phyloP scores from a whole-genome alignment of 345 rosid species.

The Brassica rapa region DNA sequence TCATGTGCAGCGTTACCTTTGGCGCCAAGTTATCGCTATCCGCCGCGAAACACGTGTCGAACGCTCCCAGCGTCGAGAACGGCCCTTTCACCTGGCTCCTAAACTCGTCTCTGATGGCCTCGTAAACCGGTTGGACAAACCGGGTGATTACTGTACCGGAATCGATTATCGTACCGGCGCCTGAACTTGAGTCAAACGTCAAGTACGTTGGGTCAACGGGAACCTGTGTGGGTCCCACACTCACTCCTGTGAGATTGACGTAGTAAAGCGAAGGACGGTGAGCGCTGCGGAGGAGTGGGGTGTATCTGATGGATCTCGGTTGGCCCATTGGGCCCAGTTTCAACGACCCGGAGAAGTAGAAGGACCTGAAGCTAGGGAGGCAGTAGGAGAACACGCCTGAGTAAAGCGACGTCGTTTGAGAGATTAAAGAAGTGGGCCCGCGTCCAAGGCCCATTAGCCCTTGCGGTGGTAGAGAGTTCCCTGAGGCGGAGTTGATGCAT shows the following conservation, averaged over 20 bases:
- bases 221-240: conserved; percentile 59
- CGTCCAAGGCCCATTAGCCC: conserved; percentile 87
- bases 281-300: conserved; percentile 66
- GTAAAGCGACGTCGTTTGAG: conserved; percentile 65
- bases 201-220: conserved; percentile 50
- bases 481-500: conserved; percentile 57
- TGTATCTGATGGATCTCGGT: conserved; percentile 60
- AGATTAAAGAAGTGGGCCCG: conserved; percentile 68
- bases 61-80: conserved; percentile 74
- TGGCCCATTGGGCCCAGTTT: conserved; percentile 74
- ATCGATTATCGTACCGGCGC: conserved; percentile 81
- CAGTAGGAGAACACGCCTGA: conserved; percentile 81
- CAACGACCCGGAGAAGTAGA: conserved; percentile 82
- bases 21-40: conserved; percentile 52
- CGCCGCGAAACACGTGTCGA: conserved; percentile 74
- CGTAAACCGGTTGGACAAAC: conserved; percentile 60
- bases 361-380: conserved; percentile 79
- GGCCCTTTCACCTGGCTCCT: conserved; percentile 71
- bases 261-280: conserved; percentile 86
- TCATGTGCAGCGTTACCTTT: conserved; percentile 55
- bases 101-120: conserved; percentile 67
- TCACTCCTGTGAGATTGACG: conserved; percentile 77
- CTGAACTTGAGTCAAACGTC: conserved; percentile 60
- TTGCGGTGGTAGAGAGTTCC: conserved; percentile 72
- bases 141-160: conserved; percentile 93